These are phyloP conservation scores for Hymenochaete sp. DNA, from an alignment of 1,284 basidiomycete species.

Conservation along the genomic window DNA sequence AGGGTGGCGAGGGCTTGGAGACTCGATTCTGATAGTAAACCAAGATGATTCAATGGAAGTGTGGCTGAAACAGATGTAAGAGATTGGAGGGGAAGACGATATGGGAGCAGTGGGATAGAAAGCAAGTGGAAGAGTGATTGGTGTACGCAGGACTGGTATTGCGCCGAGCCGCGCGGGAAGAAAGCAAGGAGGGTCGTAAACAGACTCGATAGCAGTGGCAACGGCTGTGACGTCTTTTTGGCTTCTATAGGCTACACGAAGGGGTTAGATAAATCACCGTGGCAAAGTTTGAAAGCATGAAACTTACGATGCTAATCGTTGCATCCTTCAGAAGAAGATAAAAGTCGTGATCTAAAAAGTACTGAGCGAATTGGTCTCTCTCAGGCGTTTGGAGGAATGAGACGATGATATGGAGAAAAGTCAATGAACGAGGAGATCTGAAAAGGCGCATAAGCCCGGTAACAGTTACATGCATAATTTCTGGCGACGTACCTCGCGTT, in stretches of 20 bases:
- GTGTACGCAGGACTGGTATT: slow-evolving; percentile 20
- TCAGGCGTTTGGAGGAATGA: too few species aligned
- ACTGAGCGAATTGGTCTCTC: slow-evolving; percentile 22
- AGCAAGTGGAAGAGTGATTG: slow-evolving; percentile 42
- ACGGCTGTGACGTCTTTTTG: slow-evolving; percentile 13
- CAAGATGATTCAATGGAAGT: slow-evolving; percentile 36
- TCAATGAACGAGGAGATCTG: too few species aligned
- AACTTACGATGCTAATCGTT: slow-evolving; percentile 19
- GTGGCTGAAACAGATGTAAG: slow-evolving; percentile 38
- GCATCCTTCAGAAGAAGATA: slow-evolving; percentile 17
- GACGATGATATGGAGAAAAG: too few species aligned
- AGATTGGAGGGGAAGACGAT: slow-evolving; percentile 50
- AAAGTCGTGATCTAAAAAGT: slow-evolving; percentile 34
- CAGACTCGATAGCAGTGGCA: slow-evolving; percentile 12
- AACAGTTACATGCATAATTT: too few species aligned
- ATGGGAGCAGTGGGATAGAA: slow-evolving; percentile 56
- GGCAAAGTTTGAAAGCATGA: background rate
- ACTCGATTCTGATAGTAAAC: slow-evolving; percentile 18
- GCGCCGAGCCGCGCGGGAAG: slow-evolving; percentile 12
- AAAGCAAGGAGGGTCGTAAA: slow-evolving; percentile 32
- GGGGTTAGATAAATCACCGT: background rate
- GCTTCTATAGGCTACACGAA: slow-evolving; percentile 12
- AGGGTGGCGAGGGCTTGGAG: slow-evolving; percentile 25
- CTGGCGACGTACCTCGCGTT: too few species aligned
- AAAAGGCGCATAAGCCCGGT: too few species aligned